These are phyloP conservation scores for Kluyveromyces sp. DNA, from an alignment of 1,139 yeast genomes.

Conservation along the genomic window DNA sequence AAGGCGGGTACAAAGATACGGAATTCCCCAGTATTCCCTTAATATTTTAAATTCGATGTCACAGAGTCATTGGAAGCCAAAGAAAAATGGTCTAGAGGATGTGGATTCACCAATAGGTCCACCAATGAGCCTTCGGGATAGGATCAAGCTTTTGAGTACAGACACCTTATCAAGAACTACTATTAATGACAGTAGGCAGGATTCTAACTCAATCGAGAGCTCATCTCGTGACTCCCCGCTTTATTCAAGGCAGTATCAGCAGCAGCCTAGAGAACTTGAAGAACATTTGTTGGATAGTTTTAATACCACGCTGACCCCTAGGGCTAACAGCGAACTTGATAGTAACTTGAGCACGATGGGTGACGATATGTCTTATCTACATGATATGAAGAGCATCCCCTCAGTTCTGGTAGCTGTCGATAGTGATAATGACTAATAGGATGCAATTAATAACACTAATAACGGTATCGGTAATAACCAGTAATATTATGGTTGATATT, in stretches of 20 bases:
- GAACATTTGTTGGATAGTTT: background rate
- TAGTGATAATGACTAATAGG: constrained; percentile 8
- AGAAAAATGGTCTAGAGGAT: constrained; percentile 3
- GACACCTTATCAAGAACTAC: constrained; percentile 9
- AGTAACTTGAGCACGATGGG: constrained; percentile 25
- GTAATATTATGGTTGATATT: too few species aligned
- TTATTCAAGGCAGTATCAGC: background rate
- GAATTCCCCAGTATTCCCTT: constrained; percentile 34
- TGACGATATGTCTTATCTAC: constrained; percentile 22
- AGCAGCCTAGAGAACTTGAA: constrained; percentile 1
- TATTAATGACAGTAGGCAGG: background rate
- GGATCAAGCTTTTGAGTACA: constrained; percentile 21
- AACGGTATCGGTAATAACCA: too few species aligned
- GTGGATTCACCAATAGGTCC: constrained; percentile 19
- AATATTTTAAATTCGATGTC: constrained; percentile 30
- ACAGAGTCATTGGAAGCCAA: constrained; percentile 13
- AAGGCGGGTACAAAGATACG: constrained; percentile 42
- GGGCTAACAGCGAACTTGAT: constrained; percentile 16
- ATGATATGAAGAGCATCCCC: constrained; percentile 15
- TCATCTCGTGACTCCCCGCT: background rate
- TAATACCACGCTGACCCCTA: background rate
- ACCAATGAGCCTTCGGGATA: constrained; percentile 25
- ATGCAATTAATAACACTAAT: too few species aligned
- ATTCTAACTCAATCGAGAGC: background rate
- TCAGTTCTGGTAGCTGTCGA: constrained; percentile 11